A percentile compares a stretch with the other conserved stretches of the same genome.
These are phyloP conservation scores for Dactylellina drechsleri DNA, from an alignment of 2,329 filamentous ascomycete genomes.

Conservation along the genomic window DNA sequence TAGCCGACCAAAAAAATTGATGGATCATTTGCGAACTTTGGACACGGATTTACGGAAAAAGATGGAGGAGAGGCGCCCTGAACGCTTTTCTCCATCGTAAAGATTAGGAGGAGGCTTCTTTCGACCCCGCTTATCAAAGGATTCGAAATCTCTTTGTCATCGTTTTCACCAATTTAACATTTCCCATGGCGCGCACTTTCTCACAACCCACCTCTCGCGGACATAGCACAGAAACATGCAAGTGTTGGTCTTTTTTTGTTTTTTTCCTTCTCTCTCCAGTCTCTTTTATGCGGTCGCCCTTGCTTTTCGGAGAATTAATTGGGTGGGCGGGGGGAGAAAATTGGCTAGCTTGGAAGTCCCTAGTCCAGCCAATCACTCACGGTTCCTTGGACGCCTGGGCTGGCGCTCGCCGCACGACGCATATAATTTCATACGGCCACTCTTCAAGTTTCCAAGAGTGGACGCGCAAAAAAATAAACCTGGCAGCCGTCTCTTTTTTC, in stretches of 20 bases:
- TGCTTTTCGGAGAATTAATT: conserved; percentile 55
- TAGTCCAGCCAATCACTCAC: conserved; percentile 36
- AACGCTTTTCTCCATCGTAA: conserved; percentile 3
- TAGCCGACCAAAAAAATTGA: neutral
- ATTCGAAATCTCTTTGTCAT: conserved; percentile 14
- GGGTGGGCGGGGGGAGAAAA: conserved; percentile 50
- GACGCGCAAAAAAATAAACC: neutral
- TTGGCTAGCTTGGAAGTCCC: conserved; percentile 40
- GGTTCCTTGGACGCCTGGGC: conserved; percentile 14
- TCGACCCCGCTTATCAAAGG: conserved; percentile 6
- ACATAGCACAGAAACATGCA: conserved; percentile 26
- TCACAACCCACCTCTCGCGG: conserved; percentile 40
- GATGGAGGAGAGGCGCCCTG: conserved; percentile 27
- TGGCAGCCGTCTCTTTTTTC: no score
- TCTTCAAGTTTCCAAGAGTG: conserved; percentile 23
- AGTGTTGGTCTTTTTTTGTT: conserved; percentile 51
- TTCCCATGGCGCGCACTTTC: conserved; percentile 28
- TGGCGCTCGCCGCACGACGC: conserved; percentile 41
- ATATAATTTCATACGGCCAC: conserved; percentile 33
- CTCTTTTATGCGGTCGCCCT: conserved; percentile 35
- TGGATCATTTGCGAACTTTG: conserved; percentile 4
- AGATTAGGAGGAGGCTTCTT: neutral
- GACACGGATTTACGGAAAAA: neutral
- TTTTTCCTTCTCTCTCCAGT: conserved; percentile 21
- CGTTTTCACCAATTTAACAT: conserved; percentile 18